Evolutionary conservation across 768 basidiomycete species (phyloP).

Genomic region (Tulasnella sp.): DNA sequence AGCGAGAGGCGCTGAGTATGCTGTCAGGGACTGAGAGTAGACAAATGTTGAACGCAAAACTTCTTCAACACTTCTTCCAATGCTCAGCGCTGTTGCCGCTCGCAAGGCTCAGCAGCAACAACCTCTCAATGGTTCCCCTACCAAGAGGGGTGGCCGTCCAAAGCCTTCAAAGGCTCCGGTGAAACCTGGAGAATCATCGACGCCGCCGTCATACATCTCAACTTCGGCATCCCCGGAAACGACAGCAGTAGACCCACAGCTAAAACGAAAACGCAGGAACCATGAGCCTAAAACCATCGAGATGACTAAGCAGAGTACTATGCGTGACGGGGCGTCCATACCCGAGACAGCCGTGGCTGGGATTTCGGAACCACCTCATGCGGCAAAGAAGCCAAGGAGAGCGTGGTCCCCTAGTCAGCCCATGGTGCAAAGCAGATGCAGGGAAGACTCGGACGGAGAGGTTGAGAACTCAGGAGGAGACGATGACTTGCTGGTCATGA

Average conservation of each 20-base stretch:
- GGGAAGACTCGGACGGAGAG: constrained; percentile 16
- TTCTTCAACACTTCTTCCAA: not conserved
- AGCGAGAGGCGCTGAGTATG: not conserved
- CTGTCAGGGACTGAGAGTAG: not conserved
- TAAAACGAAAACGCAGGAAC: too few species aligned
- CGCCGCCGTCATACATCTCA: too few species aligned
- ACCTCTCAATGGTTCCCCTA: too few species aligned
- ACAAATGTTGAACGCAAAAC: not conserved
- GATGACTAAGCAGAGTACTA: too few species aligned
- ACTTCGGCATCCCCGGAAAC: not conserved
- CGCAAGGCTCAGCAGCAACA: not conserved
- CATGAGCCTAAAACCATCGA: too few species aligned
- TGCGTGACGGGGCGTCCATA: too few species aligned
- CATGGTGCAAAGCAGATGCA: constrained; percentile 35
- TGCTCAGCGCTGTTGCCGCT: constrained; percentile 17
- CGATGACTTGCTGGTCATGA: not conserved
- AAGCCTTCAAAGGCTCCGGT: constrained; percentile 1
- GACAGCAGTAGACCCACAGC: too few species aligned
- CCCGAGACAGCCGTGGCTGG: not conserved
- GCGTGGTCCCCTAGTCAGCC: constrained; percentile 54
- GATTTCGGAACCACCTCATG: not conserved
- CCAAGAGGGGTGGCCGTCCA: not conserved
- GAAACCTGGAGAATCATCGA: not conserved
- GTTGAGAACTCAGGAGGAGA: constrained; percentile 20
- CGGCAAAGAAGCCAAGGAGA: constrained; percentile 21